Conservation (phyloP, 768 basidiomycete genomes). For the Paxillus ammoniavirescens region DNA sequence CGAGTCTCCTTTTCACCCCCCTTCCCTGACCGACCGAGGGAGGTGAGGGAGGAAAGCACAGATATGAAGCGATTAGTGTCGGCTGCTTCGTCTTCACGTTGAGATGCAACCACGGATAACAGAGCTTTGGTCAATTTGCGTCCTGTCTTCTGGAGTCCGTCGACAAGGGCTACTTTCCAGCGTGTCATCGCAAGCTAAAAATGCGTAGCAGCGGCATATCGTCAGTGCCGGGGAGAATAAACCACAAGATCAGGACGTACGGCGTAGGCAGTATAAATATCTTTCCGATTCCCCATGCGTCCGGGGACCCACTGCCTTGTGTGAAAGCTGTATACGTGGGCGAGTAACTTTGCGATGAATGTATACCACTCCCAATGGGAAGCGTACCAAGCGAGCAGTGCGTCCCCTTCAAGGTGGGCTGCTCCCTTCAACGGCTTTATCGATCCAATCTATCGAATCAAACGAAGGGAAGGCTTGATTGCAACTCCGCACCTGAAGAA, state of each 20-base stretch:
- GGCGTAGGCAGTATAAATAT: background rate
- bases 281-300: background rate
- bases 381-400: background rate
- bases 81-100: too few species aligned
- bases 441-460: background rate
- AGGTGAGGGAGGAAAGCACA: background rate
- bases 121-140: conserved; percentile 82
- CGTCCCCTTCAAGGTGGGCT: background rate
- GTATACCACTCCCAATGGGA: background rate
- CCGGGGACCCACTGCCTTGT: background rate
- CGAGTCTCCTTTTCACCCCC: conserved; percentile 82
- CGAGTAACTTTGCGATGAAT: background rate
- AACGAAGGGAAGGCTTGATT: background rate
- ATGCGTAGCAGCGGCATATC: background rate
- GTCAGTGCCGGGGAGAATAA: background rate
- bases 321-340: background rate
- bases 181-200: conserved; percentile 80
- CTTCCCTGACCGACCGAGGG: conserved; percentile 23
- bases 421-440: background rate
- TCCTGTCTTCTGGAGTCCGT: conserved; percentile 69
- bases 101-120: conserved; percentile 75
- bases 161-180: conserved; percentile 86
- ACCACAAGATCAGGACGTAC: background rate
- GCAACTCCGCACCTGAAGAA: background rate
- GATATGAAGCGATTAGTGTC: background rate